Conservation (phyloP, 2,329 filamentous ascomycete species). For the Ascochyta clinopodiicola region DNA sequence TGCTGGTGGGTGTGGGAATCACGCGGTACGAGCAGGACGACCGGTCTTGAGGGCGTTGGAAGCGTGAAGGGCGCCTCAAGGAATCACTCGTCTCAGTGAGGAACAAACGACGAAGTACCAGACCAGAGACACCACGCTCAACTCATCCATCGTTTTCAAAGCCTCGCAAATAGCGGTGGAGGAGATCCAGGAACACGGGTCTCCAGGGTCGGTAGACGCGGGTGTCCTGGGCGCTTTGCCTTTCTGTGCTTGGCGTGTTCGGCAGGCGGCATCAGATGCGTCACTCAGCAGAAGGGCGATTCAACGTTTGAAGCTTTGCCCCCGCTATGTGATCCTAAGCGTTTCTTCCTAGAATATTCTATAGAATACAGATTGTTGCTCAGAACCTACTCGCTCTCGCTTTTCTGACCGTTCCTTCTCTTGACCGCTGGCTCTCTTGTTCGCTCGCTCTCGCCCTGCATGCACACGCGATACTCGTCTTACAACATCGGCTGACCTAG, state of each 20-base stretch:
- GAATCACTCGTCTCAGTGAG: too few species aligned
- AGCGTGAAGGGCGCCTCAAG: neutral
- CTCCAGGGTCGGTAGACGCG: conserved; percentile 6
- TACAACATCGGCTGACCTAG: conserved; percentile 12
- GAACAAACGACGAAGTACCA: too few species aligned
- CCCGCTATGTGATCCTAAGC: conserved; percentile 14
- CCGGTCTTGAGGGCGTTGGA: too few species aligned
- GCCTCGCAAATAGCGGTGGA: conserved; percentile 11
- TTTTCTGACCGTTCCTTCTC: neutral
- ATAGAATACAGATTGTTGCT: neutral
- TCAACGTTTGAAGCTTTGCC: conserved; percentile 11
- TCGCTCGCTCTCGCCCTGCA: conserved; percentile 3
- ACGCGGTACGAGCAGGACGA: neutral
- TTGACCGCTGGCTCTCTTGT: neutral
- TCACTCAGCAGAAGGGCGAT: conserved; percentile 16
- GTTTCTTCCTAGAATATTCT: conserved; percentile 5
- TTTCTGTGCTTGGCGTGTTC: neutral
- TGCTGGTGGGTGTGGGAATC: conserved; percentile 4
- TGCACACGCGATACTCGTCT: conserved; percentile 6
- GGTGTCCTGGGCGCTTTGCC: conserved; percentile 9
- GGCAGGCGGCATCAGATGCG: conserved; percentile 7
- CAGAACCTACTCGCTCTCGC: too few species aligned
- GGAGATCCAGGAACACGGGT: conserved; percentile 5
- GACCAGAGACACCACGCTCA: too few species aligned
- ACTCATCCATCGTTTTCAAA: neutral